A percentile compares a stretch with the other conserved stretches of the same genome.
phyloP scores from a whole-genome alignment of 352 stramenopile species.

The Globisporangium recalcitrans region DNA sequence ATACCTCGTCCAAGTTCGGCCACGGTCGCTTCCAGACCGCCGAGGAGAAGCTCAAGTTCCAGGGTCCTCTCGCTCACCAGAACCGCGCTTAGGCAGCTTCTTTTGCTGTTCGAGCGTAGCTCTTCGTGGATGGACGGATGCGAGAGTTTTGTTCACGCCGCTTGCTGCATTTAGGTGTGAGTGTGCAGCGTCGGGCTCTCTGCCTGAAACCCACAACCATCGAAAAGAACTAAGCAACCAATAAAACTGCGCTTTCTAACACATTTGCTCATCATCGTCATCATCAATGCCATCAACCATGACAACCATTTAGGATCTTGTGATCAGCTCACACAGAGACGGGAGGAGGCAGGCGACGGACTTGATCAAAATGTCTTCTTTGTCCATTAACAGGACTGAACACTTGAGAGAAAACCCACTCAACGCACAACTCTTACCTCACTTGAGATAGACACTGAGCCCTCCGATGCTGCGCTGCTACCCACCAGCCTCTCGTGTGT shows the following conservation, averaged over 20 bases:
- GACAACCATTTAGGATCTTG: not conserved
- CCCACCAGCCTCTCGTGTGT: not conserved
- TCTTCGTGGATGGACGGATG: constrained; percentile 10
- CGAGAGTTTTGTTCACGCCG: not conserved
- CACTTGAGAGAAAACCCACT: not conserved
- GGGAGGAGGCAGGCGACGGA: too few species aligned
- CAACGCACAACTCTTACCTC: not conserved
- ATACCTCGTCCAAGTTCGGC: constrained; percentile 98
- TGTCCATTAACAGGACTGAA: not conserved
- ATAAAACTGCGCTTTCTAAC: constrained; percentile 16
- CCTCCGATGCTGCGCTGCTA: not conserved
- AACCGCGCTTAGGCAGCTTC: constrained; percentile 75
- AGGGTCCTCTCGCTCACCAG: constrained; percentile 93
- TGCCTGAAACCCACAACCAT: not conserved
- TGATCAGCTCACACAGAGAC: not conserved
- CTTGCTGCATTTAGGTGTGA: not conserved
- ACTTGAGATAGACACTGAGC: not conserved
- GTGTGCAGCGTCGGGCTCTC: constrained; percentile 1
- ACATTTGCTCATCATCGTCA: not conserved
- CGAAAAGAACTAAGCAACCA: constrained; percentile 15
- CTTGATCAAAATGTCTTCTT: constrained; percentile 10
- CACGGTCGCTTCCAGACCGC: constrained; percentile 99
- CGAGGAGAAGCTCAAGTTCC: constrained; percentile 99
- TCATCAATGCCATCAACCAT: not conserved
- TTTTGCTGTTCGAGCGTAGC: constrained; percentile 13